A percentile compares a stretch with the other conserved stretches of the same genome.
These are phyloP conservation scores for Linum usitatissimum DNA, from an alignment of 345 rosid species.

Conservation along the genomic window DNA sequence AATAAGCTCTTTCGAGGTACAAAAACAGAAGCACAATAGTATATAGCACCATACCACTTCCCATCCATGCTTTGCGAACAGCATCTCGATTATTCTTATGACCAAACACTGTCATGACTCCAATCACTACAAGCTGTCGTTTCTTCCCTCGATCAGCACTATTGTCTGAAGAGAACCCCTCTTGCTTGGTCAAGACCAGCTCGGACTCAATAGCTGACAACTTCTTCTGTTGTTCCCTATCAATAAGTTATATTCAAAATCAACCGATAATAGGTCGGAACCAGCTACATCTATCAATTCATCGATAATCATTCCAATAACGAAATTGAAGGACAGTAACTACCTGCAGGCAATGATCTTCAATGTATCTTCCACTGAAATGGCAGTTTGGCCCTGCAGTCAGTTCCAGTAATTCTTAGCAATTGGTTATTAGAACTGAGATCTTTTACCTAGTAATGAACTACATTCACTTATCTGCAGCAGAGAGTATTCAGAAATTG, in stretches of 20 bases:
- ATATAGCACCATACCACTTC: conserved; percentile 13
- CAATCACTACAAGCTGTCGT: conserved; percentile 16
- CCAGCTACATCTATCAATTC: neutral
- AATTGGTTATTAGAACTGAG: neutral
- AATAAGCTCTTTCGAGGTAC: neutral
- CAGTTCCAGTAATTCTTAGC: neutral
- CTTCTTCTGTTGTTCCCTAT: conserved; percentile 23
- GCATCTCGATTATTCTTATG: conserved; percentile 21
- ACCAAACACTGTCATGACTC: conserved; percentile 18
- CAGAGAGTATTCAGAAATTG: neutral
- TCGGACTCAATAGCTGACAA: conserved; percentile 21
- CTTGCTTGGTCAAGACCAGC: conserved; percentile 20
- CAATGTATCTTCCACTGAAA: conserved; percentile 25
- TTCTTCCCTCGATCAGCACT: conserved; percentile 13
- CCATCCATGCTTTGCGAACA: conserved; percentile 27
- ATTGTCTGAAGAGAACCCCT: conserved; percentile 19
- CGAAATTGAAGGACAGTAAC: neutral
- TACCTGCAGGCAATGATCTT: conserved; percentile 28
- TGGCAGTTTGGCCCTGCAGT: conserved; percentile 21
- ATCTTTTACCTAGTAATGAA: neutral
- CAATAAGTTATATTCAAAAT: neutral
- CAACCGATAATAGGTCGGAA: neutral
- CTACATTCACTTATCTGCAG: neutral
- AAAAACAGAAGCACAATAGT: neutral
- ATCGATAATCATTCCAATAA: neutral